phyloP scores from a whole-genome alignment of 148 eudicot genomes.

The Polygonum maritimum region DNA sequence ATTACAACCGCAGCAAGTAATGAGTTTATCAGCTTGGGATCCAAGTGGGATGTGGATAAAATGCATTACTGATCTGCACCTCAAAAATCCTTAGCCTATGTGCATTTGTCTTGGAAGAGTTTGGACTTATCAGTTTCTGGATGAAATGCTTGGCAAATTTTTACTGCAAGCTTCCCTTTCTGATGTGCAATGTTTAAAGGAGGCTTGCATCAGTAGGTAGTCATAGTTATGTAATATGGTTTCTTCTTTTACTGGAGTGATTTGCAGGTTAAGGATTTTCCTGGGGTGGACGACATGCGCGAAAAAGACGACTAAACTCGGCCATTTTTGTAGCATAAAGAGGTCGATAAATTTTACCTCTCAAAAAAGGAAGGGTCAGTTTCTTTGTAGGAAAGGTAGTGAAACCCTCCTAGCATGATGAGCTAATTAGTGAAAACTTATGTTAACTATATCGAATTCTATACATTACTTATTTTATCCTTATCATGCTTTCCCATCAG shows the following conservation, averaged over 20 bases:
- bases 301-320: neutral
- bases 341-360: neutral
- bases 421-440: neutral
- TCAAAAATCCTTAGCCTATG: neutral
- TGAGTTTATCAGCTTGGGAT: neutral
- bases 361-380: neutral
- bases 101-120: neutral
- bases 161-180: neutral
- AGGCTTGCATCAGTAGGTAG: neutral
- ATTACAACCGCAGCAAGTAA: neutral
- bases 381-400: slow-evolving; percentile 4
- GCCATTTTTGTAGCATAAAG: slow-evolving; percentile 4
- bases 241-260: neutral
- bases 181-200: neutral
- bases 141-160: neutral
- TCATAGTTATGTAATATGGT: neutral
- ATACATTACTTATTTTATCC: neutral
- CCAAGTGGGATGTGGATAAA: neutral
- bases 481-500: neutral
- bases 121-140: neutral
- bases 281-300: neutral
- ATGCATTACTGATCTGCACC: neutral
- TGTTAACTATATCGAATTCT: neutral
- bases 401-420: neutral
- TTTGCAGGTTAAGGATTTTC: neutral